Conservation (phyloP, 352 stramenopile species). For the Pythium scleroteichum region DNA sequence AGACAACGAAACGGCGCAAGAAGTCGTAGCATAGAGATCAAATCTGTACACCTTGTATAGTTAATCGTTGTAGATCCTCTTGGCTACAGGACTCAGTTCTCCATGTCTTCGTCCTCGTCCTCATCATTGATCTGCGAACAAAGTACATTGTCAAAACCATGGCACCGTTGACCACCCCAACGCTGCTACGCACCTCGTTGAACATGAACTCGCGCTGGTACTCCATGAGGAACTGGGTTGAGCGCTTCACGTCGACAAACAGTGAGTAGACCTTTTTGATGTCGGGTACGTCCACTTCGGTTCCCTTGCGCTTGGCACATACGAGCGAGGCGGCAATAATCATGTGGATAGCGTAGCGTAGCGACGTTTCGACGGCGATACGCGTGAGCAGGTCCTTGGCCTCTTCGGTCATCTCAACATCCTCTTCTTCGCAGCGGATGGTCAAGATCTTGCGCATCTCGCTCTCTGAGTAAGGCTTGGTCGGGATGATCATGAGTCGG, state of each 20-base stretch:
- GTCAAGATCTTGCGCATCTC: constrained; percentile 97
- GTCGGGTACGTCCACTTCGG: constrained; percentile 87
- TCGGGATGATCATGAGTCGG: constrained; percentile 98
- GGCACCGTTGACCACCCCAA: background rate
- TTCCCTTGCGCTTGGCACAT: constrained; percentile 93
- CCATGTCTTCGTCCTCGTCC: constrained; percentile 48
- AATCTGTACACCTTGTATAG: constrained; percentile 13
- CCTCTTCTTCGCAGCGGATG: constrained; percentile 98
- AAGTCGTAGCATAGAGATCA: constrained; percentile 5
- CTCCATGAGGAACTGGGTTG: constrained; percentile 99
- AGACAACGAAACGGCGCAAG: constrained; percentile 17
- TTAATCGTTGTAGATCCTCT: background rate
- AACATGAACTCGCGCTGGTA: constrained; percentile 99
- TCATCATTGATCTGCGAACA: constrained; percentile 39
- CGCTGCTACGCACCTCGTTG: constrained; percentile 89
- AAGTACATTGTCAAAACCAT: background rate
- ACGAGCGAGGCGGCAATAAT: constrained; percentile 98
- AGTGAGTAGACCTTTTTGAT: constrained; percentile 96
- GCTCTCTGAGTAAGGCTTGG: constrained; percentile 93
- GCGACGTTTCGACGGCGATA: constrained; percentile 97
- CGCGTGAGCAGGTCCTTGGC: constrained; percentile 97
- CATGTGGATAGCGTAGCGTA: constrained; percentile 99
- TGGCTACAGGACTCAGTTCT: constrained; percentile 15
- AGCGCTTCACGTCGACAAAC: constrained; percentile 98
- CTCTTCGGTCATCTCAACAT: constrained; percentile 97